These are phyloP conservation scores for Planoprotostelium fungivorum DNA, from an alignment of 78 protist genomes.

Conservation along the genomic window DNA sequence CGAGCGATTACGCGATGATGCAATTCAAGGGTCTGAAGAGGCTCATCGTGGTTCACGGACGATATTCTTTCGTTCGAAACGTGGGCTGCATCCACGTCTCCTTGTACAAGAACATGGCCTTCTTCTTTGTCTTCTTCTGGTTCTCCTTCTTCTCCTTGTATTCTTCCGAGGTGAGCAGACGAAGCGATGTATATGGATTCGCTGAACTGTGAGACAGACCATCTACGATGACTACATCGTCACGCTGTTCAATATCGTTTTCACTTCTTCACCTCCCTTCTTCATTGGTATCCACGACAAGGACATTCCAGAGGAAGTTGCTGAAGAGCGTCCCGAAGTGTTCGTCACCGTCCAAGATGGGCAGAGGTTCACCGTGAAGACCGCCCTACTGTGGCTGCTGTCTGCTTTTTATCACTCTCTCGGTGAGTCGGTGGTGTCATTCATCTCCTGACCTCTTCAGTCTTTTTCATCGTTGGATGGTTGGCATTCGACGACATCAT, in stretches of 20 bases:
- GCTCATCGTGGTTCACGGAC: conserved; percentile 83
- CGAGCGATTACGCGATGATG: conserved; percentile 84
- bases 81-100: conserved; percentile 63
- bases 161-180: conserved; percentile 15
- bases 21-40: conserved; percentile 48
- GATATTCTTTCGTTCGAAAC: conserved; percentile 64
- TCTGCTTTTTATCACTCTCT: conserved; percentile 18
- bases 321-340: conserved; percentile 17
- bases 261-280: conserved; percentile 73
- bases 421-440: background rate
- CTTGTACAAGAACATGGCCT: conserved; percentile 84
- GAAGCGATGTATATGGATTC: background rate
- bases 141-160: conserved; percentile 38
- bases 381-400: background rate
- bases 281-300: conserved; percentile 49
- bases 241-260: conserved; percentile 69
- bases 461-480: background rate
- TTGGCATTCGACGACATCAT: background rate
- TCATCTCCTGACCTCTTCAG: conserved; percentile 10
- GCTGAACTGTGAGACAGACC: conserved; percentile 22
- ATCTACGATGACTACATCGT: conserved; percentile 60
- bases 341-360: conserved; percentile 33
- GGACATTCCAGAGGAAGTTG: conserved; percentile 29
- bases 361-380: conserved; percentile 1
- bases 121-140: conserved; percentile 50